Evolutionary conservation across 2,329 filamentous ascomycete genomes (phyloP).

Genomic region (Alternaria incomplexa): DNA sequence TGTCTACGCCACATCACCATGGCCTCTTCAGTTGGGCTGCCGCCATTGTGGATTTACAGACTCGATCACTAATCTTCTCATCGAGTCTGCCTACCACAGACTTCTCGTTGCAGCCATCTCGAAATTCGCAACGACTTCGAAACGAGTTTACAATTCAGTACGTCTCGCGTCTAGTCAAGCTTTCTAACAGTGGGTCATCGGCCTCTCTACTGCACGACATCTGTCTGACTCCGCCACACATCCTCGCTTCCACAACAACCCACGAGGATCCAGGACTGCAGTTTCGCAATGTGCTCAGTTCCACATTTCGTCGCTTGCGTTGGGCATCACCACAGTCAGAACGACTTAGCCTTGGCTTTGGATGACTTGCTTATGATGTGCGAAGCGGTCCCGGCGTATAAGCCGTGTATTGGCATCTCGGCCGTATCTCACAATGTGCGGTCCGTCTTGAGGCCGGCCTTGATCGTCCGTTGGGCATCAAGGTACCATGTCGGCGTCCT

Average conservation of each 20-base stretch:
- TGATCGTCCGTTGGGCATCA: slow-evolving; percentile 4
- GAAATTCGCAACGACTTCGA: neutral
- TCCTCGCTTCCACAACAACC: neutral
- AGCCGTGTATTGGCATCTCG: neutral
- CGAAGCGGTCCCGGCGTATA: neutral
- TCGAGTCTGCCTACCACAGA: neutral
- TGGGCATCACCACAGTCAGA: slow-evolving; percentile 9
- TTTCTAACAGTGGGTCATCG: neutral
- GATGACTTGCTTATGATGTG: neutral
- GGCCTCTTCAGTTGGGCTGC: neutral
- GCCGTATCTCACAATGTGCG: neutral
- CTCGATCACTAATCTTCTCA: neutral
- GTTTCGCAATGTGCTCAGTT: neutral
- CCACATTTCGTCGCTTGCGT: slow-evolving; percentile 1
- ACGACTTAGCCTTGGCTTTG: neutral
- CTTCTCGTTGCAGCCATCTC: neutral
- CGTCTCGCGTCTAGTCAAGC: neutral
- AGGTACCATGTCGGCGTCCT: slow-evolving; percentile 1
- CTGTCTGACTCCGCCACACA: neutral
- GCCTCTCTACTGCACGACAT: slow-evolving; percentile 9
- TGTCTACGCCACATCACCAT: neutral
- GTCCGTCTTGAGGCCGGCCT: slow-evolving; percentile 1
- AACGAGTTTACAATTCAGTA: neutral
- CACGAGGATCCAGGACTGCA: neutral
- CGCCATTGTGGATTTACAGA: neutral